Percentiles rank a stretch among this genome's conserved stretches.
Evolutionary conservation across 768 basidiomycete species (phyloP).

Genomic region (Pholiota microspora): DNA sequence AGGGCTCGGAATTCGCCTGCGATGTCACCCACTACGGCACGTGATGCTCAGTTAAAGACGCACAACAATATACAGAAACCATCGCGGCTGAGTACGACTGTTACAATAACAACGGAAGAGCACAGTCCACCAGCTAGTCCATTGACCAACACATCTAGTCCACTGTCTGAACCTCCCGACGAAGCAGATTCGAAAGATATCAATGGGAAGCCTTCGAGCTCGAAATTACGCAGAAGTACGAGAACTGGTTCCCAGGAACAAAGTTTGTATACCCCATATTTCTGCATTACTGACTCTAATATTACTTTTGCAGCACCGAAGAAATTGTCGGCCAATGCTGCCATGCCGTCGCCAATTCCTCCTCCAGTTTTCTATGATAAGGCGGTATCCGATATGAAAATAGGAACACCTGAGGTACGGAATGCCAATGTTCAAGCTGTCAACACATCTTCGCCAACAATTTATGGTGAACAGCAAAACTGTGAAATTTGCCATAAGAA

Average conservation of each 20-base stretch:
- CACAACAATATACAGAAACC: constrained; percentile 47
- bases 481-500: constrained; percentile 95
- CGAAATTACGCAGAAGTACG: constrained; percentile 49
- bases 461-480: constrained; percentile 52
- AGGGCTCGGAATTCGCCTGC: constrained; percentile 66
- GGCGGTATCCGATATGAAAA: constrained; percentile 38
- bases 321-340: constrained; percentile 25
- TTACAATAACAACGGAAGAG: constrained; percentile 38
- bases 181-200: constrained; percentile 64
- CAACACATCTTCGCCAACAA: constrained; percentile 24
- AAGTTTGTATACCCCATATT: constrained; percentile 18
- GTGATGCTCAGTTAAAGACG: constrained; percentile 49
- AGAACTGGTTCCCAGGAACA: constrained; percentile 54
- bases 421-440: constrained; percentile 26
- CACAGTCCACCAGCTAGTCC: constrained; percentile 71
- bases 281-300: constrained; percentile 10
- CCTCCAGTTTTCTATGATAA: constrained; percentile 50
- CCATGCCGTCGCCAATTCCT: constrained; percentile 33
- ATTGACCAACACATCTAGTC: constrained; percentile 73
- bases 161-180: constrained; percentile 77
- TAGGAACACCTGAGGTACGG: constrained; percentile 53
- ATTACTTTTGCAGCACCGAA: constrained; percentile 29
- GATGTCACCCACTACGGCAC: constrained; percentile 42
- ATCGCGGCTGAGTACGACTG: constrained; percentile 37
- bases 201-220: constrained; percentile 38